A percentile compares a stretch with the other conserved stretches of the same genome.
These are phyloP conservation scores for Sugiyamaella smithiae DNA, from an alignment of 805 yeast genomes.

Conservation along the genomic window DNA sequence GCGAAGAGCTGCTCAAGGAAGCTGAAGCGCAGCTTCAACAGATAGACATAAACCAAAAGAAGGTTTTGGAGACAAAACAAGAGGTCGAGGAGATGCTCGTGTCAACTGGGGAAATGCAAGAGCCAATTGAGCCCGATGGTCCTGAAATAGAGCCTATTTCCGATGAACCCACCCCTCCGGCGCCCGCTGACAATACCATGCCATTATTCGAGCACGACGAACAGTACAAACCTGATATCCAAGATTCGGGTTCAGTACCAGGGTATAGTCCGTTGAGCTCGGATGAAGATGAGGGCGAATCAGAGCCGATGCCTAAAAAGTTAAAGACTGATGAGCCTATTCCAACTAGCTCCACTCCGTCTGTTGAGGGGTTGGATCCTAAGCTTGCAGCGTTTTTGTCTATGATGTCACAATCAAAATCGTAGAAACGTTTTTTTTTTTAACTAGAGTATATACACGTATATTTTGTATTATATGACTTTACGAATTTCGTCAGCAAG, in stretches of 20 bases:
- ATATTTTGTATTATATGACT: no score
- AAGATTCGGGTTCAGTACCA: conserved; percentile 16
- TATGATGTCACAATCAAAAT: conserved; percentile 34
- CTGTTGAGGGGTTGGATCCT: conserved; percentile 43
- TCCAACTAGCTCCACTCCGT: conserved; percentile 30
- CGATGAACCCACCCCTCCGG: conserved; percentile 24
- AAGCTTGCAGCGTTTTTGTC: conserved; percentile 55
- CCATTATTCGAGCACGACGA: conserved; percentile 20
- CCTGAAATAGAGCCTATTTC: conserved; percentile 15
- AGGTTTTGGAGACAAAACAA: conserved; percentile 21
- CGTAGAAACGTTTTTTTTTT: not conserved
- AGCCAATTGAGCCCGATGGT: conserved; percentile 2
- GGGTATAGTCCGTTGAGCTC: conserved; percentile 26
- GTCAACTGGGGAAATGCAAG: conserved; percentile 9
- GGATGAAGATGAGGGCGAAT: conserved; percentile 49
- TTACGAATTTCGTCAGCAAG: conserved; percentile 31
- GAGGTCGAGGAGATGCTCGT: conserved; percentile 23
- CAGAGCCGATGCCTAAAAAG: conserved; percentile 30
- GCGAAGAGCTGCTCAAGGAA: conserved; percentile 28
- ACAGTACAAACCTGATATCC: not conserved
- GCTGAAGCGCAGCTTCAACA: conserved; percentile 29
- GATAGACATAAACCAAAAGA: conserved; percentile 32
- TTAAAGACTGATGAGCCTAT: conserved; percentile 25
- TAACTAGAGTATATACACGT: not conserved
- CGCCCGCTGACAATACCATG: conserved; percentile 10